Base-by-base conservation (phyloP, 129 eudicot genomes). In the Flaveria sonorensis region DNA sequence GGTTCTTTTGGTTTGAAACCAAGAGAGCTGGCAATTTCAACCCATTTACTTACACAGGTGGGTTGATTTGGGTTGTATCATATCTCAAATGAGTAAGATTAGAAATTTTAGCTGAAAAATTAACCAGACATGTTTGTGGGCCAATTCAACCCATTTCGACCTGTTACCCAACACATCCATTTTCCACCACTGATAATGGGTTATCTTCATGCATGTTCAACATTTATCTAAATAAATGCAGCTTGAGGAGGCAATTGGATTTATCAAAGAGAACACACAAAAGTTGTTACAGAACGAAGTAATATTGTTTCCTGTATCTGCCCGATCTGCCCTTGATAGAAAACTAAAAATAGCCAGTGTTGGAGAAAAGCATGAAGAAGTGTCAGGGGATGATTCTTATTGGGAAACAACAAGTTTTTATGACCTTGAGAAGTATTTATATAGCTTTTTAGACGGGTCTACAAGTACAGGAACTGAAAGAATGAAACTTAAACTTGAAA, bases 171-270 rank as follows among this genome's bases (percentile, higher is more conserved):
- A 57, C 24, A 12, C 18, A 7, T 28, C 28, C 39, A 10, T 23
- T 60, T 24, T 42, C 60, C 18, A 64, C 36, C 14, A 11, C 47
- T 32, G 26, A 30, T 42, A 20, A 64, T 19, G 7, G 12, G 26
- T n/a, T 62, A 9, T 11, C 47, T 77, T 76, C 40, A 50, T 52
- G 18, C 11, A 61, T 20, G 59, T 74, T 19, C 42, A 46, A 30
- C 14, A 53, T 76, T 42, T 56, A 26, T 53, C 47, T 70, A 59
- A 21, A 78, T 46, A 13, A 46, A 67, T 84, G 88, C 92, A 94
- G 98, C 92, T 94, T 66, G 87, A 94, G 66, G 96, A 94, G 86
- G 98, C 97, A 72, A 78, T 89, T 72, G 76, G 83, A 62, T 94
- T 94, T 81, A 88, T 94, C 74, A 86, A 89, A 60, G 93, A 91